These are phyloP conservation scores for Paramecium biaurelia DNA, from an alignment of 73 alveolate species.

Conservation along the genomic window DNA sequence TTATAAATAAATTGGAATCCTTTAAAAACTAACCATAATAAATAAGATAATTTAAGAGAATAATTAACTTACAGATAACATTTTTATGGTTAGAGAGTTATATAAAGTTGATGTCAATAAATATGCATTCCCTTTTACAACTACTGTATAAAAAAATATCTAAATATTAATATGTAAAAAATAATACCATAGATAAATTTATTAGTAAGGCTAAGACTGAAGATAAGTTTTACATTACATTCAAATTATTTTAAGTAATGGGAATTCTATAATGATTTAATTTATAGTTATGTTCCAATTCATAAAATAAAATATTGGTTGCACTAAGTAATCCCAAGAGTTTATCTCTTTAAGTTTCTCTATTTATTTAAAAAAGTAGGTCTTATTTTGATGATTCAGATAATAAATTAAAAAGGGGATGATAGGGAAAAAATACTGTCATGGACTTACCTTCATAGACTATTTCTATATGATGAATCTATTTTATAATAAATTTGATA, in stretches of 20 bases:
- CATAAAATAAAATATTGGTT: constrained; percentile 33
- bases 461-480: neutral
- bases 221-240: neutral
- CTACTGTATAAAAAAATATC: neutral
- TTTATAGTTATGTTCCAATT: constrained; percentile 29
- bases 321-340: constrained; percentile 12
- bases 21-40: neutral
- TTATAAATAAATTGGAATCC: neutral
- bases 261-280: constrained; percentile 25
- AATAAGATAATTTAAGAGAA: neutral
- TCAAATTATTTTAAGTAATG: neutral
- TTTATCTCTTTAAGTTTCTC: constrained; percentile 60
- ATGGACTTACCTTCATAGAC: neutral
- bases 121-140: neutral
- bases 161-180: neutral
- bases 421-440: constrained; percentile 12
- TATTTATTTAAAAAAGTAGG: neutral
- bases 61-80: neutral
- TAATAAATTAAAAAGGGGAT: constrained; percentile 34
- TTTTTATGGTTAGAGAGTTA: neutral
- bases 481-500: neutral
- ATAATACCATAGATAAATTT: constrained; percentile 14
- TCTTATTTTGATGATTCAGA: constrained; percentile 43
- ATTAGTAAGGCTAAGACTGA: neutral
- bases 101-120: neutral